A percentile compares a stretch with the other conserved stretches of the same genome.
Evolutionary conservation across 257 asterid genomes (phyloP).

Genomic region (Marsdenia floribunda): DNA sequence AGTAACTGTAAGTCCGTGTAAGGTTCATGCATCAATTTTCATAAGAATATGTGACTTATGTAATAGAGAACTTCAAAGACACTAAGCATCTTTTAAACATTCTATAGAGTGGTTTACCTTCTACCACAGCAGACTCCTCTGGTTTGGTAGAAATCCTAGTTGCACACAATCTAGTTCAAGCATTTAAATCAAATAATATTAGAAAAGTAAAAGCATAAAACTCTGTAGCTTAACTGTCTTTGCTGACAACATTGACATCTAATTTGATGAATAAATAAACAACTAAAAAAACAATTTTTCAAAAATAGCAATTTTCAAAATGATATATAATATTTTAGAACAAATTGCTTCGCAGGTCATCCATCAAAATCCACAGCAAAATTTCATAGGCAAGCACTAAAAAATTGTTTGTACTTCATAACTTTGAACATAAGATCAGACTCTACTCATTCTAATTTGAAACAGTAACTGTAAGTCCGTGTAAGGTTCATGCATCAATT

Average conservation of each 20-base stretch:
- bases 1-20: background rate
- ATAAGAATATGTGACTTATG: background rate
- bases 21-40: background rate
- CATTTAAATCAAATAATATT: background rate
- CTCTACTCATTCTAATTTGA: background rate
- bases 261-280: background rate
- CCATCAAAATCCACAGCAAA: background rate
- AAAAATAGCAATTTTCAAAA: no score
- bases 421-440: slow-evolving; percentile 1
- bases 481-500: background rate
- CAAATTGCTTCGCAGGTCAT: background rate
- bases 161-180: slow-evolving; percentile 52
- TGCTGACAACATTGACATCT: background rate
- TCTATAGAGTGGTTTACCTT: slow-evolving; percentile 32
- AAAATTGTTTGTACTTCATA: background rate
- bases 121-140: slow-evolving; percentile 31
- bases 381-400: background rate
- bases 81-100: background rate
- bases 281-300: background rate
- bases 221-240: background rate
- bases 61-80: background rate
- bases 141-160: slow-evolving; percentile 82
- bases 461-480: background rate
- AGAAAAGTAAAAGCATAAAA: background rate
- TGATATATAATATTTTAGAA: no score